phyloP scores from a whole-genome alignment of 305 asterid genomes.

The Solanum hybrid region DNA sequence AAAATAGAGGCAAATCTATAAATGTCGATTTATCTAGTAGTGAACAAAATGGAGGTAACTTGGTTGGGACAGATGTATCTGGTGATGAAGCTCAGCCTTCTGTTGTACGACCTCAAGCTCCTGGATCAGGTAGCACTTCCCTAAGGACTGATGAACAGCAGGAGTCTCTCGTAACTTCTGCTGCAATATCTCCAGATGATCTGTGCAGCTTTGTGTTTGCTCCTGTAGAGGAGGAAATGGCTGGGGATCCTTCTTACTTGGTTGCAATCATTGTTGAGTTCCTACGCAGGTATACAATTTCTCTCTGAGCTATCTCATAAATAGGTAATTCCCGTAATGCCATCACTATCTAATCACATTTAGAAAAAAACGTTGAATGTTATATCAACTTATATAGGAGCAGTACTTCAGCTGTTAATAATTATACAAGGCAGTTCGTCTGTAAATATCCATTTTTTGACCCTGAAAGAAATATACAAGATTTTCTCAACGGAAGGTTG shows the following conservation, averaged over 20 bases:
- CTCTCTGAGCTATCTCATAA: not conserved
- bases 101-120: constrained; percentile 29
- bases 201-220: constrained; percentile 60
- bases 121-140: constrained; percentile 30
- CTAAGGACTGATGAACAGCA: constrained; percentile 39
- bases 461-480: not conserved
- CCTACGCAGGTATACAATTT: constrained; percentile 57
- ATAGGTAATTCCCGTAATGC: not conserved
- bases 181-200: constrained; percentile 64
- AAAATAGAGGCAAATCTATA: constrained; percentile 15
- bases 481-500: not conserved
- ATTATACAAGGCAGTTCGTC: not conserved
- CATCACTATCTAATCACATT: not conserved
- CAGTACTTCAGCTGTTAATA: not conserved
- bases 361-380: not conserved
- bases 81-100: constrained; percentile 30
- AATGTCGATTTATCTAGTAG: constrained; percentile 31
- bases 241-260: constrained; percentile 81
- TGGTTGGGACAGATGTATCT: constrained; percentile 26
- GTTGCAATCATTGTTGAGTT: constrained; percentile 70
- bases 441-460: not conserved
- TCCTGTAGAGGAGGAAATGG: constrained; percentile 82
- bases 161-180: constrained; percentile 52
- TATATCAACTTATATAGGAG: not conserved
- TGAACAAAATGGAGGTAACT: constrained; percentile 24